Evolutionary conservation across 164 flowering plant species (phyloP).

Genomic region (Cinnamomum micranthum): DNA sequence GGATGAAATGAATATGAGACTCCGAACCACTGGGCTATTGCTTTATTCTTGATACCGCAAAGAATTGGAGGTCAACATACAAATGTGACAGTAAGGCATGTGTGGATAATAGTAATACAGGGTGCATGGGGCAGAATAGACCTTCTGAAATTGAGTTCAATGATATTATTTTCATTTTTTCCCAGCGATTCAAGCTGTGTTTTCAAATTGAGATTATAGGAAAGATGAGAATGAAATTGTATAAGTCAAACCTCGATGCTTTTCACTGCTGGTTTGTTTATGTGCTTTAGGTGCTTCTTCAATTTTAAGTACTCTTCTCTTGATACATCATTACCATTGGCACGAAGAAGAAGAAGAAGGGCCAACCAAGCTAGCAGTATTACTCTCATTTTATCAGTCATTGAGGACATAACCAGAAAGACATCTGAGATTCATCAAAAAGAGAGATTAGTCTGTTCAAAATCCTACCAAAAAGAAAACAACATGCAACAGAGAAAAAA

Average conservation of each 20-base stretch:
- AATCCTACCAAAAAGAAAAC: no score
- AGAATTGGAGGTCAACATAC: no score
- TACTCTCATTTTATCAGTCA: no score
- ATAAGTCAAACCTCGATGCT: background rate
- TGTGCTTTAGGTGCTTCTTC: background rate
- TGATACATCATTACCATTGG: background rate
- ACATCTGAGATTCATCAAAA: no score
- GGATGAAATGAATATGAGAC: no score
- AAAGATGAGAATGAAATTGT: background rate
- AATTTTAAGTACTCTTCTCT: background rate
- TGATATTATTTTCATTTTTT: background rate
- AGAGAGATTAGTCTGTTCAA: no score
- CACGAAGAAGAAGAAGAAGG: background rate
- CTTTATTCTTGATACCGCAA: no score
- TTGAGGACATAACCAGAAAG: no score
- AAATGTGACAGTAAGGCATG: no score
- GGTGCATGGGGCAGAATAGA: background rate
- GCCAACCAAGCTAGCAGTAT: background rate
- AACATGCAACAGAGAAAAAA: no score
- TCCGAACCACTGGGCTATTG: no score
- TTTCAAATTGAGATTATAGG: background rate
- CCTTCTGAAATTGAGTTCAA: background rate
- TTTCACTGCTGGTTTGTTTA: background rate
- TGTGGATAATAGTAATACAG: background rate
- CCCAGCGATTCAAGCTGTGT: background rate